phyloP scores from a whole-genome alignment of 306 rosid species.

The Prunus fruticosa region DNA sequence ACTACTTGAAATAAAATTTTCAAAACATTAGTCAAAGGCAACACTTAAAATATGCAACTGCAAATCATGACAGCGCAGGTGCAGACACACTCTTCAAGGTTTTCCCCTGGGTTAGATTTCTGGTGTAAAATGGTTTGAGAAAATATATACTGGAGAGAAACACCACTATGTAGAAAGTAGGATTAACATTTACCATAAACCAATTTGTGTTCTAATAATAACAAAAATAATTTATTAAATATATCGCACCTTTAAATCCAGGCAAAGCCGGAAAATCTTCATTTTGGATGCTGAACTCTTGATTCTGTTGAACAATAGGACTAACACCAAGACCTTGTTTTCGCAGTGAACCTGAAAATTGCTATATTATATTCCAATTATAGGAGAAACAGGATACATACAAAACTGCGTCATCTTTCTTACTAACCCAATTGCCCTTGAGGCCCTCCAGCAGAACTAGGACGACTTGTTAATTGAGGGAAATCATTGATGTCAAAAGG shows the following conservation, averaged over 20 bases:
- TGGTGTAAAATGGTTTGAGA: not conserved
- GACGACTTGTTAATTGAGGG: slow-evolving; percentile 90
- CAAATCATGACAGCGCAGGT: not conserved
- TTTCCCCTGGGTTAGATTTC: not conserved
- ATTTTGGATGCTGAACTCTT: slow-evolving; percentile 95
- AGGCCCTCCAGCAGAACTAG: slow-evolving; percentile 96
- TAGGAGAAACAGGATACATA: not conserved
- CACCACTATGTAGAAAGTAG: not conserved
- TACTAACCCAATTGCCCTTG: slow-evolving; percentile 88
- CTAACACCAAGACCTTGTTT: slow-evolving; percentile 92
- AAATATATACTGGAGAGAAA: not conserved
- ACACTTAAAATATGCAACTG: not conserved
- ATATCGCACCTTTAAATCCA: slow-evolving; percentile 79
- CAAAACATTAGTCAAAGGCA: not conserved
- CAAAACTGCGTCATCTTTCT: slow-evolving; percentile 7
- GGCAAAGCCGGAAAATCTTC: slow-evolving; percentile 99
- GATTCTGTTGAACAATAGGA: slow-evolving; percentile 97
- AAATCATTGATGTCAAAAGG: slow-evolving; percentile 95
- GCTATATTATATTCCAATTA: slow-evolving; percentile 12
- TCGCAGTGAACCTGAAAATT: slow-evolving; percentile 79
- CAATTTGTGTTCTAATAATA: not conserved
- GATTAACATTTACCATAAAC: not conserved
- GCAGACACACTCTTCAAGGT: not conserved
- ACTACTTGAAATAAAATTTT: not conserved
- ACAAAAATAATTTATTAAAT: slow-evolving; percentile 15